Evolutionary conservation across 768 basidiomycete species (phyloP).

Genomic region (Dioszegia hungarica): DNA sequence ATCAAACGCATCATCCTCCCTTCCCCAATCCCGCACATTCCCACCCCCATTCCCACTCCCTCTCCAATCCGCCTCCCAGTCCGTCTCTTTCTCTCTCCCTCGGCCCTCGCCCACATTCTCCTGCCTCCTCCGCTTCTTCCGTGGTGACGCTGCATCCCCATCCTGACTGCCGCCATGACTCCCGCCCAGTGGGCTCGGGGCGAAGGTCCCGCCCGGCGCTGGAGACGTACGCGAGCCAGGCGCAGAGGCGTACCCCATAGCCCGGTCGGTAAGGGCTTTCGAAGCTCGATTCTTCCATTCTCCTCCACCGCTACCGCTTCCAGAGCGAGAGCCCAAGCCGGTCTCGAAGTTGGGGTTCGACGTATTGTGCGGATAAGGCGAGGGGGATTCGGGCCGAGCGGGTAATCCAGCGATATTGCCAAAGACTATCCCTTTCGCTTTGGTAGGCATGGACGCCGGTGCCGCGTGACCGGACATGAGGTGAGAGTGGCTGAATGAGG

Average conservation of each 20-base stretch:
- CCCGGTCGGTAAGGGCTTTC: background rate
- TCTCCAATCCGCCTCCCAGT: slow-evolving; percentile 36
- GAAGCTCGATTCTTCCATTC: slow-evolving; percentile 1
- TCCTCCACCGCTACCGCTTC: no score
- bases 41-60: slow-evolving; percentile 34
- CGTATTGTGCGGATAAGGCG: background rate
- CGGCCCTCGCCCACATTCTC: background rate
- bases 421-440: slow-evolving; percentile 15
- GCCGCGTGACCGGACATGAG: slow-evolving; percentile 12
- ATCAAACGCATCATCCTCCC: slow-evolving; percentile 23
- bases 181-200: background rate
- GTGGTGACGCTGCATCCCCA: slow-evolving; percentile 1
- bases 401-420: slow-evolving; percentile 15
- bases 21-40: slow-evolving; percentile 28
- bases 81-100: slow-evolving; percentile 14
- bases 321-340: no score
- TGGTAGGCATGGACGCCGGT: slow-evolving; percentile 20
- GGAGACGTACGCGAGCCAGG: background rate
- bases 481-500: slow-evolving; percentile 24
- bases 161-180: slow-evolving; percentile 1
- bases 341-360: no score
- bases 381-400: slow-evolving; percentile 1
- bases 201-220: background rate
- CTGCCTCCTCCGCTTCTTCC: slow-evolving; percentile 5
- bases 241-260: background rate